These are phyloP conservation scores for Quillaja saponaria DNA, from an alignment of 306 rosid genomes.

Conservation along the genomic window DNA sequence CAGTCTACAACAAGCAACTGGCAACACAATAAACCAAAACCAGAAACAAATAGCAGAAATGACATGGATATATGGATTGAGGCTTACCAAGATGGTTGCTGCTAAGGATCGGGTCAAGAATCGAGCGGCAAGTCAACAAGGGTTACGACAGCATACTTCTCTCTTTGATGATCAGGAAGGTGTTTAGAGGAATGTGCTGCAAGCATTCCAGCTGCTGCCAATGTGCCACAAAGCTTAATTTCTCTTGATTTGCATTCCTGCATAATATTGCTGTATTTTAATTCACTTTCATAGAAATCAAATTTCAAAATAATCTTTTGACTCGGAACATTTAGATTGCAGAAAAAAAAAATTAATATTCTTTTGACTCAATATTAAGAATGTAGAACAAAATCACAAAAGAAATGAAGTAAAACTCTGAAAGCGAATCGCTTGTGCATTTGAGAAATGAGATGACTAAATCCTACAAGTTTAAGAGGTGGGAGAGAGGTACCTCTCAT, in stretches of 20 bases:
- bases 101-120: constrained; percentile 70
- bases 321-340: constrained; percentile 1
- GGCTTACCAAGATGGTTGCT: constrained; percentile 64
- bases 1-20: too few relatives aligned
- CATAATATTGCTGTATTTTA: constrained; percentile 28
- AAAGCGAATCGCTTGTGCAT: too few relatives aligned
- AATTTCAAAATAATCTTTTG: constrained; percentile 3
- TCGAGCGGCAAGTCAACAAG: constrained; percentile 79
- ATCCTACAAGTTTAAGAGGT: too few relatives aligned
- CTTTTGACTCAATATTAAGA: too few relatives aligned
- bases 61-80: too few relatives aligned
- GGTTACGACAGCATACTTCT: constrained; percentile 82
- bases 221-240: constrained; percentile 67
- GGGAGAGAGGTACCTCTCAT: too few relatives aligned
- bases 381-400: too few relatives aligned
- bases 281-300: constrained; percentile 16
- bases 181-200: constrained; percentile 59
- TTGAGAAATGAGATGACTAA: too few relatives aligned
- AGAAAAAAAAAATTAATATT: too few relatives aligned
- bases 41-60: too few relatives aligned
- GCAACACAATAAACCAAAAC: too few relatives aligned
- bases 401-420: too few relatives aligned
- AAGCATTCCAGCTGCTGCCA: constrained; percentile 81
- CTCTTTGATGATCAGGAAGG: constrained; percentile 54
- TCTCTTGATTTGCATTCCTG: constrained; percentile 84